Conservation (phyloP, 495 filamentous ascomycete genomes). For the Hypoxylon intermedium region DNA sequence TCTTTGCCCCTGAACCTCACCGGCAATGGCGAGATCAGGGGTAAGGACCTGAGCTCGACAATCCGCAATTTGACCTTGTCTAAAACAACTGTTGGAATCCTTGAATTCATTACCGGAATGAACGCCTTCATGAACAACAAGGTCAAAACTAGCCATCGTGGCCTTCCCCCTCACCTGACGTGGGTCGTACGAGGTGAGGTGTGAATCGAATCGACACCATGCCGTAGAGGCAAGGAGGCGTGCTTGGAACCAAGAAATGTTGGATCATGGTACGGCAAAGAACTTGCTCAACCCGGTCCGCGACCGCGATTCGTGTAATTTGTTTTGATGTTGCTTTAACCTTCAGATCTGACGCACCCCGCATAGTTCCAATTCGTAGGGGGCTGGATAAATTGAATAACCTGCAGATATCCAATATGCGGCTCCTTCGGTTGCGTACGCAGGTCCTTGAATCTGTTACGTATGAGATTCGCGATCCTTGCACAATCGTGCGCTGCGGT, state of each 20-base stretch:
- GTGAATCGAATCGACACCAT: constrained; percentile 20
- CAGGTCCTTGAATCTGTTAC: constrained; percentile 14
- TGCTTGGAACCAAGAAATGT: constrained; percentile 16
- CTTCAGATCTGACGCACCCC: constrained; percentile 29
- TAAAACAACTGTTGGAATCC: too few relatives aligned
- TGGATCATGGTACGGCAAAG: constrained; percentile 15
- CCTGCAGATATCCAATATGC: constrained; percentile 22
- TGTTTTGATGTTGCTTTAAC: constrained; percentile 28
- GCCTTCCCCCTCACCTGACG: constrained; percentile 9
- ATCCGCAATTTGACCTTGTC: too few relatives aligned
- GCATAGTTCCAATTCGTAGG: constrained; percentile 15
- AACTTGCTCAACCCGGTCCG: constrained; percentile 1
- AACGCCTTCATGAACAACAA: too few relatives aligned
- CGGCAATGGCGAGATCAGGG: too few relatives aligned
- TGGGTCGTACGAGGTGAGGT: constrained; percentile 5
- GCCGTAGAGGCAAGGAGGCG: constrained; percentile 27
- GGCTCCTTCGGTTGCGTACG: constrained; percentile 15
- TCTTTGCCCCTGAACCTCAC: background rate
- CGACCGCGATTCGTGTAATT: constrained; percentile 9
- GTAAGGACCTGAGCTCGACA: too few relatives aligned
- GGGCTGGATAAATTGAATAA: constrained; percentile 28
- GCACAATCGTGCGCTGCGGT: background rate
- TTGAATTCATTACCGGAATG: too few relatives aligned
- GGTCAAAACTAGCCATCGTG: background rate
- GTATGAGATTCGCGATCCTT: constrained; percentile 3